Evolutionary conservation across 106 monocot species (phyloP).

Genomic region (Apostasia shenzhenica): DNA sequence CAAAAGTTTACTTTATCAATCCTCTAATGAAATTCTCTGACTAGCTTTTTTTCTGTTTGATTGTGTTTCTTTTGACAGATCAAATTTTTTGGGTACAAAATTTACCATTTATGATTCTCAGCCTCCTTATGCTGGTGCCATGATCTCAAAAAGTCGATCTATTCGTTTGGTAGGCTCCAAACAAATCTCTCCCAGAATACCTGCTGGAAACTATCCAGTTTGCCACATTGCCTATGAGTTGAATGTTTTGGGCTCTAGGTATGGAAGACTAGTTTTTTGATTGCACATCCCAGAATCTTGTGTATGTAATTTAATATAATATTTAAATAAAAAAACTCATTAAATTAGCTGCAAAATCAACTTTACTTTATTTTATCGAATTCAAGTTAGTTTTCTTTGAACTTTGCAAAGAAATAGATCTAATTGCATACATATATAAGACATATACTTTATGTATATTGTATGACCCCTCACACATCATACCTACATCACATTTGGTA

Average conservation of each 20-base stretch:
- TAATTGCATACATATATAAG: no score
- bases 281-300: not conserved
- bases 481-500: no score
- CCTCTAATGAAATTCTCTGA: not conserved
- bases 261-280: not conserved
- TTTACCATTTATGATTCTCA: conserved; percentile 82
- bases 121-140: conserved; percentile 63
- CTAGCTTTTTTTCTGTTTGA: not conserved
- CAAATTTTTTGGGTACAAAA: conserved; percentile 91
- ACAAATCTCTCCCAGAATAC: conserved; percentile 43
- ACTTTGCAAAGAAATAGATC: no score
- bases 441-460: no score
- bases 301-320: no score
- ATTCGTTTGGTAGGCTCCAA: conserved; percentile 28
- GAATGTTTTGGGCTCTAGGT: conserved; percentile 90
- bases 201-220: conserved; percentile 71
- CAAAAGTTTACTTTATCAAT: not conserved
- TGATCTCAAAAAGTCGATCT: conserved; percentile 42
- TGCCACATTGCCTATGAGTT: conserved; percentile 73
- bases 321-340: no score
- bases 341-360: not conserved
- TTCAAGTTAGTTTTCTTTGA: no score
- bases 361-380: not conserved
- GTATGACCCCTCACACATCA: no score
- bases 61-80: conserved; percentile 35